These are phyloP conservation scores for Amyloporia xantha DNA, from an alignment of 768 basidiomycete genomes.

Conservation along the genomic window DNA sequence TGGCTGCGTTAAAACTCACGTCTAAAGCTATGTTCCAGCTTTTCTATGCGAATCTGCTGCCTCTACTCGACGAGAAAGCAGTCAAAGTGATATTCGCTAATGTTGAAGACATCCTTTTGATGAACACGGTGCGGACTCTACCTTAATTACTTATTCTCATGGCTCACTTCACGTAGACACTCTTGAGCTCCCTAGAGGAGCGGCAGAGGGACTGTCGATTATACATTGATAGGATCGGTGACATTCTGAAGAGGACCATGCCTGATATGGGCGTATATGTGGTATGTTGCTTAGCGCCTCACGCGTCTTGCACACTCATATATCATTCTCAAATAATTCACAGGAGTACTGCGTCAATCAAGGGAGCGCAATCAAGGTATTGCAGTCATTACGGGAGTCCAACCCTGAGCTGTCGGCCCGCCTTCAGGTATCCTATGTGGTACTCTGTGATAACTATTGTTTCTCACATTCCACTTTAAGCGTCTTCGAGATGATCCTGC, in stretches of 20 bases:
- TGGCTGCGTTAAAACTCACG: neutral
- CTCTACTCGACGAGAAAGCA: conserved; percentile 67
- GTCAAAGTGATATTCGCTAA: conserved; percentile 86
- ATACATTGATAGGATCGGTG: conserved; percentile 85
- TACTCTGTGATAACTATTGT: neutral
- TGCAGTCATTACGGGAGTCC: conserved; percentile 65
- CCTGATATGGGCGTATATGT: conserved; percentile 75
- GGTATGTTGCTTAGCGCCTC: conserved; percentile 37
- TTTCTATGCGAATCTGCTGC: conserved; percentile 78
- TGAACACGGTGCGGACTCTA: conserved; percentile 60
- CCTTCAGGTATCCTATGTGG: conserved; percentile 47
- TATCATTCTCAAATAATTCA: neutral
- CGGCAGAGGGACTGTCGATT: conserved; percentile 88
- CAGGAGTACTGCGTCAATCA: conserved; percentile 93
- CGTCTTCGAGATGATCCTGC: conserved; percentile 69
- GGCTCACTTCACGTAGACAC: conserved; percentile 40
- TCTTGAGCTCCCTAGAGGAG: conserved; percentile 84
- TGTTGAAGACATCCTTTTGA: conserved; percentile 85
- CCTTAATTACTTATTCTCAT: neutral
- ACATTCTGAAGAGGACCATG: conserved; percentile 72
- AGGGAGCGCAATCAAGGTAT: conserved; percentile 62
- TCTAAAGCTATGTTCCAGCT: conserved; percentile 37
- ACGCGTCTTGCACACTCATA: neutral
- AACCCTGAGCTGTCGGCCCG: conserved; percentile 60
- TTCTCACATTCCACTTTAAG: conserved; percentile 30